Conservation (phyloP, 78 protist genomes). For the Bigelowiella natans region DNA sequence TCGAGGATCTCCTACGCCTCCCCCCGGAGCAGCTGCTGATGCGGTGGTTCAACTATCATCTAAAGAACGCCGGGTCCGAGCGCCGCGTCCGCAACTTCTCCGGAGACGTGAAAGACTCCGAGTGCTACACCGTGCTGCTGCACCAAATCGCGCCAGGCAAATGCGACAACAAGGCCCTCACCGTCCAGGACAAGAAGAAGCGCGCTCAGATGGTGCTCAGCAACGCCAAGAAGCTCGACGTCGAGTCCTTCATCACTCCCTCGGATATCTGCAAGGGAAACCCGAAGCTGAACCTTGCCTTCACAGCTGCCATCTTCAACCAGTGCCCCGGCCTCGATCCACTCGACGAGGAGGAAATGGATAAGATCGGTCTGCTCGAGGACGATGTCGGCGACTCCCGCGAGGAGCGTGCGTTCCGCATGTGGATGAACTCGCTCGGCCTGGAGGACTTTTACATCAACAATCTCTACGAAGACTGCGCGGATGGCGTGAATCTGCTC, state of each 20-base stretch:
- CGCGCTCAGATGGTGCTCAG: conserved; percentile 70
- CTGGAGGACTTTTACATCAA: conserved; percentile 29
- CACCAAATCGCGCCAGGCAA: conserved; percentile 60
- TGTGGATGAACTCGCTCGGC: conserved; percentile 61
- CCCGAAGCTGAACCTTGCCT: conserved; percentile 77
- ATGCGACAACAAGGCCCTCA: conserved; percentile 41
- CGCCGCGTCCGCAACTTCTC: conserved; percentile 73
- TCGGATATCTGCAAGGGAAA: conserved; percentile 66
- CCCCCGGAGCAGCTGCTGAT: conserved; percentile 56
- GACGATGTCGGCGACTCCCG: conserved; percentile 52
- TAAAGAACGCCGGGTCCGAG: conserved; percentile 61
- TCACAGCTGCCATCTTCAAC: conserved; percentile 76
- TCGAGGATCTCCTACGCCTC: conserved; percentile 65
- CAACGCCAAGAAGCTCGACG: conserved; percentile 48
- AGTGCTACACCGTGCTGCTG: conserved; percentile 69
- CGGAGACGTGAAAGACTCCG: conserved; percentile 51
- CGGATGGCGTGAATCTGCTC: conserved; percentile 37
- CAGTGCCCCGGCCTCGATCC: conserved; percentile 36
- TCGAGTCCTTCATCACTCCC: conserved; percentile 50
- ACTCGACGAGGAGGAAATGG: conserved; percentile 8
- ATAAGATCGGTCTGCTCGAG: conserved; percentile 1
- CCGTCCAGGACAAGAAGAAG: conserved; percentile 22
- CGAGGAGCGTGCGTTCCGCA: conserved; percentile 63
- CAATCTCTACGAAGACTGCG: conserved; percentile 43
- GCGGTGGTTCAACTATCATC: conserved; percentile 73